Conservation (phyloP, 208 protist species). For the Leishmania mexicana region DNA sequence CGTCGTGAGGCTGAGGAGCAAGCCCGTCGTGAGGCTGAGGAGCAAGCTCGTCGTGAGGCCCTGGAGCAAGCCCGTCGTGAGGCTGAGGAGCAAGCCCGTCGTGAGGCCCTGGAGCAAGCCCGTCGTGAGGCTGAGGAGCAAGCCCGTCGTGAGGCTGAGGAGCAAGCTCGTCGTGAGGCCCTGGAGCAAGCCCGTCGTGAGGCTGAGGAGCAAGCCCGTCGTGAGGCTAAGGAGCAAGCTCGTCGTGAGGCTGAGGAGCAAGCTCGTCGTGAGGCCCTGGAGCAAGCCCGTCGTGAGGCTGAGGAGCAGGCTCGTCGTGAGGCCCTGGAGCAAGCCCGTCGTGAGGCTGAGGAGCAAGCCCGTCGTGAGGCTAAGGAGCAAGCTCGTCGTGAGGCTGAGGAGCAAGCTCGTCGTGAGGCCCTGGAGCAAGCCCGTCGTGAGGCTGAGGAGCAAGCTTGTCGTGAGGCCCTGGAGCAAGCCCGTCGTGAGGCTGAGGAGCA, state of each 20-base stretch:
- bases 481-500: constrained; percentile 71
- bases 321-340: constrained; percentile 67
- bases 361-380: constrained; percentile 51
- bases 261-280: constrained; percentile 77
- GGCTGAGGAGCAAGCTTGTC: constrained; percentile 43
- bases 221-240: not conserved
- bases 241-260: not conserved
- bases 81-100: constrained; percentile 39
- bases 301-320: constrained; percentile 26
- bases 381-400: constrained; percentile 36
- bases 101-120: constrained; percentile 39
- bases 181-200: constrained; percentile 20
- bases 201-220: constrained; percentile 32
- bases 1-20: constrained; percentile 68
- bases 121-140: constrained; percentile 43
- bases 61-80: constrained; percentile 31
- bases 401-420: constrained; percentile 36
- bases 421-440: constrained; percentile 81
- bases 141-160: constrained; percentile 29
- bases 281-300: constrained; percentile 28
- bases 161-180: constrained; percentile 18
- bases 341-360: constrained; percentile 66
- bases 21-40: not conserved
- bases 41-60: constrained; percentile 31
- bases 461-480: constrained; percentile 59